Evolutionary conservation across 805 yeast genomes (phyloP), one percentile per base, ranked within the genome.

Genomic region (Kodamaea fukazawae): DNA sequence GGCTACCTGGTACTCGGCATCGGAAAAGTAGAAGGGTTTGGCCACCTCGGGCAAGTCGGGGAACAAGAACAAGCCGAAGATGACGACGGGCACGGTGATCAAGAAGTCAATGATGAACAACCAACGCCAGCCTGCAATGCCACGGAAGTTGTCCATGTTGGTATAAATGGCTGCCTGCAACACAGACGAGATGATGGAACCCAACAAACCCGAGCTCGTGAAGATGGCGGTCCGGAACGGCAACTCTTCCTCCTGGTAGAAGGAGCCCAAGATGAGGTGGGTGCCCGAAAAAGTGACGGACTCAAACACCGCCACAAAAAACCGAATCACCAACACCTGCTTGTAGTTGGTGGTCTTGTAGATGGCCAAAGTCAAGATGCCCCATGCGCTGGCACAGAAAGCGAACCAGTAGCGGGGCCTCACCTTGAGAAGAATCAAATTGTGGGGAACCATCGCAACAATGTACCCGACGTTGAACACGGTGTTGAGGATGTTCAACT

Each of bases 301-400:
- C 54, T 81, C 86, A 50, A 79, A 78, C 7, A 76, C 50, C 4
- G 81, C 87, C 46, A 75, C 77, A 49, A 81, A 75, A 49, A 81
- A 80, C 38, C 86, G 62, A 14, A 81, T 64, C 1, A 63, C 82
- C 57, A 78, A 75, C 29, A 80, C 63, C 43, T 76, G 82, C 36
- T 59, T 55, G 41, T 67, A 75, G 23, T 63, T 64, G 2, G 70
- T 56, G 4, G 72, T 78, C 42, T 64, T 71, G 45, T 71, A 76
- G 57, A 76, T 60, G 0, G 76, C 74, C 34, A 79, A 58, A 1
- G 82, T 77, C 26, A 78, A 49, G 25, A 74, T 15, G 34, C 79
- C 83, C 86, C 87, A 79, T 7, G 73, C 59, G 34, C 76, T 57
- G 22, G 76, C 70, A 55, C 81, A 70, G 49, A 73, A 73, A 33